Percentiles rank a stretch among this genome's conserved stretches.
These are phyloP conservation scores for Paxillus involutus DNA, from an alignment of 768 basidiomycete species.

Conservation along the genomic window DNA sequence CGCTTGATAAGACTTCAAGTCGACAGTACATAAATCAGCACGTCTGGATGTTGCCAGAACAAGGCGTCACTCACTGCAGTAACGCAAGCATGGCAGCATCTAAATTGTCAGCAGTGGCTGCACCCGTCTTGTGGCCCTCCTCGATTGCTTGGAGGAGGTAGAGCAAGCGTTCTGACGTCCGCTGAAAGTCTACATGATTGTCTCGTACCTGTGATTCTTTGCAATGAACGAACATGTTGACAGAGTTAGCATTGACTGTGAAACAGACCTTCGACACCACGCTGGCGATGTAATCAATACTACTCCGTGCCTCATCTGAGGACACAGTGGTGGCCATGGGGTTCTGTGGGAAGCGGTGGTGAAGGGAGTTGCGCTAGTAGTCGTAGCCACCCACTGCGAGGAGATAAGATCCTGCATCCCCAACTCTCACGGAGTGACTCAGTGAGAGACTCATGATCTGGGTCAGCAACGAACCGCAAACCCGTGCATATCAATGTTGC, in stretches of 20 bases:
- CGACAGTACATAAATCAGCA: background rate
- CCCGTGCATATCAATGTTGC: too few relatives aligned
- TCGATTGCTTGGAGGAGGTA: background rate
- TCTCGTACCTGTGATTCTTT: background rate
- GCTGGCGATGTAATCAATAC: background rate
- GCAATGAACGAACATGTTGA: background rate
- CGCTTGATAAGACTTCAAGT: background rate
- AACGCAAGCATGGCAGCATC: background rate
- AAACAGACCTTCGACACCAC: background rate
- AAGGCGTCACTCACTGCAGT: background rate
- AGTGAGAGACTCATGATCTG: too few relatives aligned
- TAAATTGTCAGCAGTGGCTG: background rate
- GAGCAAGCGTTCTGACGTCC: background rate
- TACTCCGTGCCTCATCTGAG: background rate
- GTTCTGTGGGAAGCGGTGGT: too few relatives aligned
- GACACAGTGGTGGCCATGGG: too few relatives aligned
- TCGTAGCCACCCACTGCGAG: too few relatives aligned
- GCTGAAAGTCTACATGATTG: background rate
- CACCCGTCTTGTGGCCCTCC: background rate
- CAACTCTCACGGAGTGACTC: too few relatives aligned
- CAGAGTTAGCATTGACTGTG: background rate
- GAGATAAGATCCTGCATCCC: too few relatives aligned
- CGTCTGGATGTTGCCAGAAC: background rate
- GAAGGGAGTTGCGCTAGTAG: too few relatives aligned
- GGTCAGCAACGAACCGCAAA: too few relatives aligned